A percentile compares a stretch with the other conserved stretches of the same genome.
These are phyloP conservation scores for Danielia oregonensis DNA, from an alignment of 805 yeast species.

Conservation along the genomic window DNA sequence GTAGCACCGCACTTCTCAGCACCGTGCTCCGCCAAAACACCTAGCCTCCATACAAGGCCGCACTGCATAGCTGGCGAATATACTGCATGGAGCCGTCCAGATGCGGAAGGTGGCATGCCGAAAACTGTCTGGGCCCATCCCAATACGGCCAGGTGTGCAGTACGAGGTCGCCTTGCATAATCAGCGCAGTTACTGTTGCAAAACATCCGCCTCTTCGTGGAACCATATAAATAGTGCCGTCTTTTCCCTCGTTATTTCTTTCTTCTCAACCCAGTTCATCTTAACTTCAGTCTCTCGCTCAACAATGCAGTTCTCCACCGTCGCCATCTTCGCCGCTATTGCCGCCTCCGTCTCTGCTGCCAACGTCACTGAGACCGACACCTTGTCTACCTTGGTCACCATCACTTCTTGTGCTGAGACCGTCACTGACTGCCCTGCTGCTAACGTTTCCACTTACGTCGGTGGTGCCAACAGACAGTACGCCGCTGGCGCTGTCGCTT, in stretches of 20 bases:
- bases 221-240: neutral
- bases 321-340: conserved; percentile 37
- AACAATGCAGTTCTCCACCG: conserved; percentile 47
- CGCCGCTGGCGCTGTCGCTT: conserved; percentile 46
- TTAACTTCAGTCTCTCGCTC: conserved; percentile 15
- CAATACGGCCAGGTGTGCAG: too few species aligned
- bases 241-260: neutral
- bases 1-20: too few species aligned
- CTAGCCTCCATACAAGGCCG: too few species aligned
- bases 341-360: conserved; percentile 34
- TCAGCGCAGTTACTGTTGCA: too few species aligned
- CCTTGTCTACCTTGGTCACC: conserved; percentile 39
- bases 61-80: too few species aligned
- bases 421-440: conserved; percentile 50
- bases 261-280: conserved; percentile 3
- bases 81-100: too few species aligned
- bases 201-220: too few species aligned
- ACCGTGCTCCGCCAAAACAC: too few species aligned
- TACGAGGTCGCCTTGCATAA: too few species aligned
- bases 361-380: conserved; percentile 21
- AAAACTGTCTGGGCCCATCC: too few species aligned
- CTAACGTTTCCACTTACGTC: conserved; percentile 30
- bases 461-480: conserved; percentile 32
- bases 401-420: conserved; percentile 42
- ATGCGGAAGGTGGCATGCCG: conserved; percentile 1